A percentile compares a stretch with the other conserved stretches of the same genome.
Evolutionary conservation across 345 rosid genomes (phyloP).

Genomic region (Physaria fendleri): DNA sequence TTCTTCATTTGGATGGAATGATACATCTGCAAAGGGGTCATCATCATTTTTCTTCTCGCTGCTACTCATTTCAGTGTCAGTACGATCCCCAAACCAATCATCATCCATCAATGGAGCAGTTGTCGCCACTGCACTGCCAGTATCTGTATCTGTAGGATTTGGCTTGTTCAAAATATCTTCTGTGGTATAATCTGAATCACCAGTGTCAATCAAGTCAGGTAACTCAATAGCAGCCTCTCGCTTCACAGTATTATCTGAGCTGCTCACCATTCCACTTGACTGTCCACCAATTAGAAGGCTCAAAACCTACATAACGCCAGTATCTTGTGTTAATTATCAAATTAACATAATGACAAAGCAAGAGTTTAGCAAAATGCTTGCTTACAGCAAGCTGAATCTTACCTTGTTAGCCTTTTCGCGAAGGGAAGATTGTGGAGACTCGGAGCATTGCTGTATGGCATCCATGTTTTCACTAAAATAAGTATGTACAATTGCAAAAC

Average conservation of each 20-base stretch:
- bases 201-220: slow-evolving; percentile 81
- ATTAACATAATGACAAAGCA: background rate
- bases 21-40: slow-evolving; percentile 86
- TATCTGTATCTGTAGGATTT: slow-evolving; percentile 37
- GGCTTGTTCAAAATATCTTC: slow-evolving; percentile 35
- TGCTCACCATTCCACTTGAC: slow-evolving; percentile 30
- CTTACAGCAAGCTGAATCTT: slow-evolving; percentile 16
- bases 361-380: background rate
- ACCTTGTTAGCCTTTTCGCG: slow-evolving; percentile 90
- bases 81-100: slow-evolving; percentile 80
- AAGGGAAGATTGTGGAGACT: slow-evolving; percentile 85
- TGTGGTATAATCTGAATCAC: slow-evolving; percentile 45
- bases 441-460: slow-evolving; percentile 56
- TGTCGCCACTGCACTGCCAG: slow-evolving; percentile 29
- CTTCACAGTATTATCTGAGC: slow-evolving; percentile 44
- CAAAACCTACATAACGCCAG: slow-evolving; percentile 49
- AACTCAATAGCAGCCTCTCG: slow-evolving; percentile 42
- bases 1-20: slow-evolving; percentile 52
- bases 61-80: slow-evolving; percentile 28
- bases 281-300: slow-evolving; percentile 63
- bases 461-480: slow-evolving; percentile 72
- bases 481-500: slow-evolving; percentile 51
- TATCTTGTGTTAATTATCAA: slow-evolving; percentile 16
- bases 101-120: slow-evolving; percentile 53
- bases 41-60: slow-evolving; percentile 45